A percentile compares a stretch with the other conserved stretches of the same genome.
Conservation (phyloP, 2,329 filamentous ascomycete genomes). For the Seiridium unicorne region DNA sequence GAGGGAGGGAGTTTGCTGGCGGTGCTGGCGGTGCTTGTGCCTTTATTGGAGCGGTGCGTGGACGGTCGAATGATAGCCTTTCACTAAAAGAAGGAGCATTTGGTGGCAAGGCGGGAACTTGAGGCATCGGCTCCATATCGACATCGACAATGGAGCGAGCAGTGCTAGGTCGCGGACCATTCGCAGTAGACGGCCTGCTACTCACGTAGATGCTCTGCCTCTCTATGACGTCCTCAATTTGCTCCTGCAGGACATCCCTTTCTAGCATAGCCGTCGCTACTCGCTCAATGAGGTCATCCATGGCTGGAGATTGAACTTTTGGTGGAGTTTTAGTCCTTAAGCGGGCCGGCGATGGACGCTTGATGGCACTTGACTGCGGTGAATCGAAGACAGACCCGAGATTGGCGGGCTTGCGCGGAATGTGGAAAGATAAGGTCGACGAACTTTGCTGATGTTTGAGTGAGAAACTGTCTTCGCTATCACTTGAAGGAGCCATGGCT, state of each 20-base stretch:
- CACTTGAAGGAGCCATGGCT: constrained; percentile 30
- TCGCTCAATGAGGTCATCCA: constrained; percentile 52
- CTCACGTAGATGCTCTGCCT: constrained; percentile 56
- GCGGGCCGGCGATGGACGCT: constrained; percentile 44
- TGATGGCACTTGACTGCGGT: constrained; percentile 27
- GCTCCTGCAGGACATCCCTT: constrained; percentile 55
- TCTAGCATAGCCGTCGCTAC: constrained; percentile 58
- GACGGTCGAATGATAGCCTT: constrained; percentile 47
- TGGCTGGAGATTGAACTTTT: constrained; percentile 28
- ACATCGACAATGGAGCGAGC: constrained; percentile 23
- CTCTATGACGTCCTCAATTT: constrained; percentile 60
- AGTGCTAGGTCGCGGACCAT: constrained; percentile 26
- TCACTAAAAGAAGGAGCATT: constrained; percentile 57
- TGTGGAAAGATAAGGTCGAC: constrained; percentile 55
- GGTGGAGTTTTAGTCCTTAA: constrained; percentile 42
- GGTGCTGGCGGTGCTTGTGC: constrained; percentile 14
- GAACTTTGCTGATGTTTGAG: constrained; percentile 41
- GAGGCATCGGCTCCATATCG: constrained; percentile 52
- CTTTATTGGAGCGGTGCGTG: constrained; percentile 31
- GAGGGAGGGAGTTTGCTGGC: neutral
- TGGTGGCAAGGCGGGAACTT: constrained; percentile 56
- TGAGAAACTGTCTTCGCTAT: constrained; percentile 32
- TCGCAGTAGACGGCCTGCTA: constrained; percentile 52
- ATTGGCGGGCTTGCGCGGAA: constrained; percentile 45
- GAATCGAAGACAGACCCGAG: constrained; percentile 31